Evolutionary conservation across 2,329 filamentous ascomycete species (phyloP).

Genomic region (Tympanopsis confertula): DNA sequence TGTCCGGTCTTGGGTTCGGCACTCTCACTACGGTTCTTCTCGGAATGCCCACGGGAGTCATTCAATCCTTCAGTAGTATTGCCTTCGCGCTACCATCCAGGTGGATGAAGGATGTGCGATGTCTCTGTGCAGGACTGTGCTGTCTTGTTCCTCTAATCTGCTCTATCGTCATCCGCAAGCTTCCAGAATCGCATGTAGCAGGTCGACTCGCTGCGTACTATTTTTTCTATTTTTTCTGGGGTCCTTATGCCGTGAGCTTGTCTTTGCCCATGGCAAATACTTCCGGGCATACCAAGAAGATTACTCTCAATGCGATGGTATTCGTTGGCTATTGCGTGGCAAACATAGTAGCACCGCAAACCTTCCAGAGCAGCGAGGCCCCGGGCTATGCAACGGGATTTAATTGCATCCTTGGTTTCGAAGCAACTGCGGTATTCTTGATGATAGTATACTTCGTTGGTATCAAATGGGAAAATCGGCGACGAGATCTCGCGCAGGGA

Average conservation of each 20-base stretch:
- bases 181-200: slow-evolving; percentile 25
- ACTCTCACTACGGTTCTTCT: slow-evolving; percentile 25
- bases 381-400: slow-evolving; percentile 37
- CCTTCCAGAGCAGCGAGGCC: slow-evolving; percentile 35
- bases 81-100: slow-evolving; percentile 10
- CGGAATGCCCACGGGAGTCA: too few relatives aligned
- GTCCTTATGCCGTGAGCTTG: slow-evolving; percentile 38
- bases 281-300: slow-evolving; percentile 44
- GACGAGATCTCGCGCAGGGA: slow-evolving; percentile 34
- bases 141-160: slow-evolving; percentile 6
- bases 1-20: slow-evolving; percentile 36
- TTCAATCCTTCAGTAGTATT: too few relatives aligned
- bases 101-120: slow-evolving; percentile 6
- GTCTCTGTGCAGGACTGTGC: slow-evolving; percentile 4
- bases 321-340: slow-evolving; percentile 40
- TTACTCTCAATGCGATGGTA: slow-evolving; percentile 42
- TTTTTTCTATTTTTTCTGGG: slow-evolving; percentile 36
- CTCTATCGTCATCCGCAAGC: slow-evolving; percentile 18
- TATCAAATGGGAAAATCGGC: slow-evolving; percentile 34
- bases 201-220: slow-evolving; percentile 15
- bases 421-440: slow-evolving; percentile 35
- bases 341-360: slow-evolving; percentile 41
- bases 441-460: slow-evolving; percentile 31
- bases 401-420: slow-evolving; percentile 43
- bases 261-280: slow-evolving; percentile 32